Evolutionary conservation across 345 rosid species (phyloP).

Genomic region (Fremontodendron californicum): DNA sequence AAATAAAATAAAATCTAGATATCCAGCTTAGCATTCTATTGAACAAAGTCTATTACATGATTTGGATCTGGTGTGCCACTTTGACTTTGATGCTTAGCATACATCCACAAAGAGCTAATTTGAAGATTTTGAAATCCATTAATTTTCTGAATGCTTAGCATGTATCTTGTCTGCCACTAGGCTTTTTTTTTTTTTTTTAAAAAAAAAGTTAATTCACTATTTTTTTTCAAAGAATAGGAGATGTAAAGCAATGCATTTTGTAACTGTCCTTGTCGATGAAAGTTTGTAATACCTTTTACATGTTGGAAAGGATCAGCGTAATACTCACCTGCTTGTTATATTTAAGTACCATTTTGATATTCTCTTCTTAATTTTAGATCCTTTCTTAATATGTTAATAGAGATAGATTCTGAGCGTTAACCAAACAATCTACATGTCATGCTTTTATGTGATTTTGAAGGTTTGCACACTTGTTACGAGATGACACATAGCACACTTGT

Average conservation of each 20-base stretch:
- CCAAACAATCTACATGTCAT: neutral
- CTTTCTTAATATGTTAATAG: neutral
- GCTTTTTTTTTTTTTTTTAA: neutral
- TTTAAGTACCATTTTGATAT: neutral
- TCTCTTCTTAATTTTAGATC: neutral
- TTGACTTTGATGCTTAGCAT: constrained; percentile 10
- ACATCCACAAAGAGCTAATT: neutral
- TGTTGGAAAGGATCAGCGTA: neutral
- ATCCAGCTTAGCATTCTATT: neutral
- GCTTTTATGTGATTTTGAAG: neutral
- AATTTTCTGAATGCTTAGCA: constrained; percentile 4
- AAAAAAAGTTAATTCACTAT: too few species aligned
- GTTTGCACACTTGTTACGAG: neutral
- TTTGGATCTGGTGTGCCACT: neutral
- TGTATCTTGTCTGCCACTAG: neutral
- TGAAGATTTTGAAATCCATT: constrained; percentile 17
- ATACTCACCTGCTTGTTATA: constrained; percentile 18
- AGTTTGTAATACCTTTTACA: neutral
- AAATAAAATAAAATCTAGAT: neutral
- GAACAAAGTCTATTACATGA: neutral
- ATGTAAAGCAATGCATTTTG: constrained; percentile 11
- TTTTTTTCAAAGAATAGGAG: neutral
- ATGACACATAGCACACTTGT: neutral
- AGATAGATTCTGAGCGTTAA: neutral
- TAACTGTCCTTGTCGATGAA: constrained; percentile 5